Base-by-base conservation (phyloP, 345 rosid species). In the Hypericum androsaemum region DNA sequence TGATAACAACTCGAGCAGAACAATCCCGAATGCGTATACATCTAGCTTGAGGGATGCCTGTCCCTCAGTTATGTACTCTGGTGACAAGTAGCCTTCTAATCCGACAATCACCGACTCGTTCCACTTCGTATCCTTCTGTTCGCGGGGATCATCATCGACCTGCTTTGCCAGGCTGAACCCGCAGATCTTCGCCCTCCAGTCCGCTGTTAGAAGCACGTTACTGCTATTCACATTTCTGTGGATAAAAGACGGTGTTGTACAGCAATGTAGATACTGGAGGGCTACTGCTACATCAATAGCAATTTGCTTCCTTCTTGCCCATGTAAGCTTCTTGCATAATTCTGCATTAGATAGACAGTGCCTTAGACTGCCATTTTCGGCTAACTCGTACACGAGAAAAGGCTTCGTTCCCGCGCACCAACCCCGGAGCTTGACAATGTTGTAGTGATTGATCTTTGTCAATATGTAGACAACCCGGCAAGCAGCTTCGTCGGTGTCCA, bases 231-330 rank as follows among this genome's bases (percentile, higher is more conserved):
- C 40, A 45, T 69, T 60, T 10, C 43, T 42, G 45, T 73, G 74
- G 6, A 56, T 52, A 41, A 58, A 62, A 17, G 59, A 43, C 16
- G 74, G 78, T 43, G 49, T 52, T 40, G 74, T 74, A 48, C 53
- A 63, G 37, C 53, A 45, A 46, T 74, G 72, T 14, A 74, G 43
- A 56, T 70, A 74, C 50, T 70, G 69, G 45, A 74, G 71, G 8
- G 59, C 75, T 37, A 47, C 67, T 7, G 75, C 72, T 10, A 74
- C 35, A 64, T 74, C 78, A 56, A 54, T 59, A 22, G 68, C 75
- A 53, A 64, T 67, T 45, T 55, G 75, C 39, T 55, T 44, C 22
- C 22, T 46, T 46, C 28, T 69, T 9, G 2, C 47, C 74, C 77
- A 73, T 12, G 58, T 65, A 36, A 68, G 48, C 61, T 68, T 71